A percentile compares a stretch with the other conserved stretches of the same genome.
phyloP scores from a whole-genome alignment of 2,329 filamentous ascomycete species.

The Paracoccidioides brasiliensis region DNA sequence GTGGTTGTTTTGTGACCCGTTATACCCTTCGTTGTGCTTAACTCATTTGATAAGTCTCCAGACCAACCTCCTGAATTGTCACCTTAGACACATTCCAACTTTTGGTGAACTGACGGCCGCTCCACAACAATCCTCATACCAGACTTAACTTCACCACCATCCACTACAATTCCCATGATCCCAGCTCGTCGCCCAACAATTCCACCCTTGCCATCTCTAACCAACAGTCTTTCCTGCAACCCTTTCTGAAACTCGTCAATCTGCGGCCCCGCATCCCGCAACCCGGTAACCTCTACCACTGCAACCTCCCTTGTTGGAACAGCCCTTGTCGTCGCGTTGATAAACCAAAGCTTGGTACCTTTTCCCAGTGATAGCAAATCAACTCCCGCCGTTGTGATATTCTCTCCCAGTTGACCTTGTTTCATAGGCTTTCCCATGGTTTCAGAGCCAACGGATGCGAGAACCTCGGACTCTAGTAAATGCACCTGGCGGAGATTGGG shows the following conservation, averaged over 20 bases:
- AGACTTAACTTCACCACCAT: conserved; percentile 11
- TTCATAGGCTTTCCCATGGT: conserved; percentile 1
- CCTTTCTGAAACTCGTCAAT: conserved; percentile 12
- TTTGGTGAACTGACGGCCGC: conserved; percentile 6
- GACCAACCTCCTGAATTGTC: background rate
- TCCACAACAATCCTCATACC: conserved; percentile 16
- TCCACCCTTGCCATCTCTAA: conserved; percentile 9
- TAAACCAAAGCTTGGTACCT: conserved; percentile 14
- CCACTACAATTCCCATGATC: conserved; percentile 15
- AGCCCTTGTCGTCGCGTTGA: conserved; percentile 1
- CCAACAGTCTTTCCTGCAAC: conserved; percentile 12
- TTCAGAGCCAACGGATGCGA: conserved; percentile 4
- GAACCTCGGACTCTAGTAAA: conserved; percentile 15
- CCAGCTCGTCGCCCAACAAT: conserved; percentile 14
- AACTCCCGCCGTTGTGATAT: conserved; percentile 14
- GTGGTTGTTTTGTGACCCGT: background rate
- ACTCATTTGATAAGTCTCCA: too few relatives aligned
- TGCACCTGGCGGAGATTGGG: conserved; percentile 20
- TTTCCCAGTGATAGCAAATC: conserved; percentile 11
- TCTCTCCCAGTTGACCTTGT: conserved; percentile 15
- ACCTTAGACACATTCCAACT: conserved; percentile 9
- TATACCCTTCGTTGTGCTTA: too few relatives aligned
- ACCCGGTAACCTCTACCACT: conserved; percentile 12
- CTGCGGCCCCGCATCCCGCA: conserved; percentile 14
- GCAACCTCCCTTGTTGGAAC: conserved; percentile 1